Conservation (phyloP, 164 flowering plant genomes). For the Platanus orientalis region DNA sequence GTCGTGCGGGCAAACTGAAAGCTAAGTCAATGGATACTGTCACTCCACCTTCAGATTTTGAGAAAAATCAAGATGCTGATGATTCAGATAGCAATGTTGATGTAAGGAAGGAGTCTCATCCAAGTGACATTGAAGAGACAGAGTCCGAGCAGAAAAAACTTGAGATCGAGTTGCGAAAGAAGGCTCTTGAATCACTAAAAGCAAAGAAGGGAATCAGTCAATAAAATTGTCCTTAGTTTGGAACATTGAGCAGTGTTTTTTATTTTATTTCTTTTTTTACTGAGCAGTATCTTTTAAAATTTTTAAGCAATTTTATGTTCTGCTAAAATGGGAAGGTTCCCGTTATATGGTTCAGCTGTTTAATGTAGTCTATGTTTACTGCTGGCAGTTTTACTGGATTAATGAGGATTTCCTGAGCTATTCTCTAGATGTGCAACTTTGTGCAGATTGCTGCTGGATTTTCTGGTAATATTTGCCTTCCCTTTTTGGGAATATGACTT, state of each 20-base stretch:
- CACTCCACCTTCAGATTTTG: conserved; percentile 25
- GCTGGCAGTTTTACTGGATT: conserved; percentile 83
- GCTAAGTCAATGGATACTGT: conserved; percentile 22
- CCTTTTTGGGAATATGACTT: conserved; percentile 39
- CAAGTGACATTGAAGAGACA: conserved; percentile 38
- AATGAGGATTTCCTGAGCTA: conserved; percentile 80
- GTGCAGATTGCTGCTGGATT: conserved; percentile 59
- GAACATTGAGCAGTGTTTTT: conserved; percentile 13
- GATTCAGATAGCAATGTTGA: conserved; percentile 43
- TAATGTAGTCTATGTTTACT: conserved; percentile 74
- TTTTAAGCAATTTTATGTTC: conserved; percentile 21
- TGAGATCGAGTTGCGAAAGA: conserved; percentile 88
- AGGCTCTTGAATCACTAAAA: conserved; percentile 83
- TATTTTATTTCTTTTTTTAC: conserved; percentile 10
- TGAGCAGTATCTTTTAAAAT: conserved; percentile 15
- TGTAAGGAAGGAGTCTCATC: conserved; percentile 24
- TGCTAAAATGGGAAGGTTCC: conserved; percentile 16
- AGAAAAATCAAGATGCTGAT: conserved; percentile 26
- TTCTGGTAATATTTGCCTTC: conserved; percentile 73
- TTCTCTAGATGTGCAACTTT: conserved; percentile 62
- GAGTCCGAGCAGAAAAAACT: conserved; percentile 63
- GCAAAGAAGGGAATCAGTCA: conserved; percentile 74
- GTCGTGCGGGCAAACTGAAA: conserved; percentile 28
- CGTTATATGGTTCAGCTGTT: conserved; percentile 27
- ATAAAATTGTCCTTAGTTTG: conserved; percentile 24